Evolutionary conservation across 2,329 filamentous ascomycete genomes (phyloP).

Genomic region (Scortechinia acanthostroma): DNA sequence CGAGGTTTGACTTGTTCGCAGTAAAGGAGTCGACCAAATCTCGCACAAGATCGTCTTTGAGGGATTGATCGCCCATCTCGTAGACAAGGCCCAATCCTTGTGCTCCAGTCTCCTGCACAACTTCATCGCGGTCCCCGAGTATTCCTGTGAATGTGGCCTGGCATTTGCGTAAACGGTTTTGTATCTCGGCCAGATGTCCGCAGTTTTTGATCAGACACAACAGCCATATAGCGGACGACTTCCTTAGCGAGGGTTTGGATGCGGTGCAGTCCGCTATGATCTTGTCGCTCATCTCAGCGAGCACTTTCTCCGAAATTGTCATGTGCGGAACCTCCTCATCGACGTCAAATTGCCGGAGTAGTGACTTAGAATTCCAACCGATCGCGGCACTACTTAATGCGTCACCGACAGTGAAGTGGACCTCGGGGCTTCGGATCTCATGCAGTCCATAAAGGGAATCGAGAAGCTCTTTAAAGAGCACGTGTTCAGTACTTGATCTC

Average conservation of each 20-base stretch:
- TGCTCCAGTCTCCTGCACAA: slow-evolving; percentile 92
- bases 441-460: slow-evolving; percentile 69
- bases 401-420: slow-evolving; percentile 86
- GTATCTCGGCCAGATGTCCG: slow-evolving; percentile 69
- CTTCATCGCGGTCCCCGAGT: slow-evolving; percentile 79
- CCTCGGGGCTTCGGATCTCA: slow-evolving; percentile 77
- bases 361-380: slow-evolving; percentile 76
- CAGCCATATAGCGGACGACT: slow-evolving; percentile 91
- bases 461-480: slow-evolving; percentile 17
- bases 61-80: slow-evolving; percentile 74
- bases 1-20: slow-evolving; percentile 61
- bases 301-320: slow-evolving; percentile 3
- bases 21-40: slow-evolving; percentile 88
- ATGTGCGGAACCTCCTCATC: slow-evolving; percentile 27
- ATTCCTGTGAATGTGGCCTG: slow-evolving; percentile 84
- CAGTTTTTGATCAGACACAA: slow-evolving; percentile 87
- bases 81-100: slow-evolving; percentile 87
- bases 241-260: slow-evolving; percentile 81
- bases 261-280: slow-evolving; percentile 72
- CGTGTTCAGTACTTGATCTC: not conserved
- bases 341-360: slow-evolving; percentile 72
- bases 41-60: slow-evolving; percentile 77
- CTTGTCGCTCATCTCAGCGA: slow-evolving; percentile 58
- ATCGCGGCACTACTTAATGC: slow-evolving; percentile 72
- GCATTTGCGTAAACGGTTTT: slow-evolving; percentile 67